phyloP scores from a whole-genome alignment of 495 filamentous ascomycete species.

The Penicillium subrubescens region DNA sequence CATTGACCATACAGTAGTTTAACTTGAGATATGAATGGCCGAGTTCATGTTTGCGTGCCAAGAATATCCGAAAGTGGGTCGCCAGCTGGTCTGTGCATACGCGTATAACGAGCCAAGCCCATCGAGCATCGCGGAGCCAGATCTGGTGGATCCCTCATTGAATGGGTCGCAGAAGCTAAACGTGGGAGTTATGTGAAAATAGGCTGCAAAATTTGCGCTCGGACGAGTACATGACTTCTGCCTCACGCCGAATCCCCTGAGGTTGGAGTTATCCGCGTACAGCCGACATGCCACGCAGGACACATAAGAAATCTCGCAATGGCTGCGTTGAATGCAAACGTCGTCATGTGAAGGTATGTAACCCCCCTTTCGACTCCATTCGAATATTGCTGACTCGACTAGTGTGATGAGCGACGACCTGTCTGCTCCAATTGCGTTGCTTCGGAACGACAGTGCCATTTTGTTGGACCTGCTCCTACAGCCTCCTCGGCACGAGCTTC shows the following conservation, averaged over 20 bases:
- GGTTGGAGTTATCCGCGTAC: background rate
- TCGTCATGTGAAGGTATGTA: constrained; percentile 40
- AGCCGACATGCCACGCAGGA: constrained; percentile 35
- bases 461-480: background rate
- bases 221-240: background rate
- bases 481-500: background rate
- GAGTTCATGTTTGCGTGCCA: background rate
- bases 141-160: background rate
- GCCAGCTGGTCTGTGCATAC: constrained; percentile 18
- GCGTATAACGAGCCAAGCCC: constrained; percentile 2
- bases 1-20: background rate
- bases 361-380: background rate
- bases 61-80: background rate
- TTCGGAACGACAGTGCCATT: constrained; percentile 26
- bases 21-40: background rate
- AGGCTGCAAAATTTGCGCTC: constrained; percentile 1
- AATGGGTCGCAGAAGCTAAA: background rate
- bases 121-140: background rate
- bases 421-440: constrained; percentile 38
- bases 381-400: constrained; percentile 1
- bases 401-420: constrained; percentile 43
- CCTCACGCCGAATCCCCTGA: background rate
- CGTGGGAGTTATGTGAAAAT: background rate
- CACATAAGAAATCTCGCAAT: constrained; percentile 40
- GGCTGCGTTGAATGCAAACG: constrained; percentile 43